Evolutionary conservation across 768 basidiomycete species (phyloP).

Genomic region (Tylopilus felleus): DNA sequence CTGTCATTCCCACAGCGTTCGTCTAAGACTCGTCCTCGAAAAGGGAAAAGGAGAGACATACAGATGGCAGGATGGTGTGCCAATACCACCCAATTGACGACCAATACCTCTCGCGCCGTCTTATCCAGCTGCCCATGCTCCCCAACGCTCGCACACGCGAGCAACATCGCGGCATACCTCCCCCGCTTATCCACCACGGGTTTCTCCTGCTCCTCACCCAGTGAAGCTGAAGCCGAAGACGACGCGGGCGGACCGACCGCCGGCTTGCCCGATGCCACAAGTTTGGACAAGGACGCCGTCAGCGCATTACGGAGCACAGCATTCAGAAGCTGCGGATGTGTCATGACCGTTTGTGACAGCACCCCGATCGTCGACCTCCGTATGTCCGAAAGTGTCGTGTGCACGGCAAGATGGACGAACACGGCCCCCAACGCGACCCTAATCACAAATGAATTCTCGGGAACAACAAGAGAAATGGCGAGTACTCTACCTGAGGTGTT

Average conservation of each 20-base stretch:
- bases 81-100: constrained; percentile 59
- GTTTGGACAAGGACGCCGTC: constrained; percentile 41
- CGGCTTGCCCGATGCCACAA: constrained; percentile 15
- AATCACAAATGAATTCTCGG: background rate
- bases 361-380: constrained; percentile 46
- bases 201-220: constrained; percentile 37
- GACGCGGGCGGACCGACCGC: constrained; percentile 1
- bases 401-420: constrained; percentile 66
- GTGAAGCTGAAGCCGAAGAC: background rate
- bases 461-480: background rate
- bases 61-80: constrained; percentile 70
- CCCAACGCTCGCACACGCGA: constrained; percentile 46
- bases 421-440: constrained; percentile 64
- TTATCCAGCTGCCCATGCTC: constrained; percentile 26
- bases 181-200: constrained; percentile 47
- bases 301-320: constrained; percentile 61
- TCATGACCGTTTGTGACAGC: constrained; percentile 38
- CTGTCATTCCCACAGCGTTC: constrained; percentile 5
- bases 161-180: constrained; percentile 50
- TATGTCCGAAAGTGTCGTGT: constrained; percentile 51
- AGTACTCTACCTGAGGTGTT: constrained; percentile 42
- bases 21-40: background rate
- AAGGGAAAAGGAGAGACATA: constrained; percentile 30
- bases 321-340: constrained; percentile 48
- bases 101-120: constrained; percentile 39